Evolutionary conservation across 2,329 filamentous ascomycete genomes (phyloP), one percentile per base, ranked within the genome.

Genomic region (Grosmannia serpens): DNA sequence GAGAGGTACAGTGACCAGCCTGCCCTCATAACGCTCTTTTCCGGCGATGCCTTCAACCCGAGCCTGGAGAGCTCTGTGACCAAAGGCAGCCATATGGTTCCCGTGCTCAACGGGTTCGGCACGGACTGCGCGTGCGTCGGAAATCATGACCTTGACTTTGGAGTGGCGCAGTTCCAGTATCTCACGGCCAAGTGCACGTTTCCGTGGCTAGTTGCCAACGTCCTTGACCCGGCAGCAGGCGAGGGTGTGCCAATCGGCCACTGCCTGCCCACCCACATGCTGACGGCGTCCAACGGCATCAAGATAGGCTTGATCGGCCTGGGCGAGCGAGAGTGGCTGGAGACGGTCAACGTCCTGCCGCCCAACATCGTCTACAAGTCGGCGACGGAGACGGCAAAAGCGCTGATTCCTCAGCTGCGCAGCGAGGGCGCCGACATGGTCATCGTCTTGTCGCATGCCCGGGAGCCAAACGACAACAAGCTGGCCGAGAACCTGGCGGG

Each of bases 131-230:
- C 90, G n/a, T 91, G 88, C 69, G 78, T 95, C 55, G 90, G 90
- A 81, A 96, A 96, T 69, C 91, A 96, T 70, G 91, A 96, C 68
- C 83, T 96, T 57, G 91, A 96, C 73, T 96, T 96, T 71, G 91
- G 91, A 15, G 87, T 95, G 47, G 78, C 80, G 58, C 90, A 95
- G 69, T 91, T 91, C 69, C 77, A 83, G 58, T 78, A 90, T 66
- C 76, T 96, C 54, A 78, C 85, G 5, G 76, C 77, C 38, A 85
- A 89, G 68, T 95, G 90, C 73, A 80, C 79, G 26, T 96, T 96
- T 65, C 91, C 91, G 4, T 96, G 91, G 91, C 80, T 96, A 1
- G 79, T 95, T 20, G 90, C 90, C 63, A 96, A 96, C 70, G 86
- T 95, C 10, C 77, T 94, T 29, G 91, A 96, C 70, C 89, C 88